phyloP scores from a whole-genome alignment of 805 yeast genomes.

The Yamadazyma philogaea region DNA sequence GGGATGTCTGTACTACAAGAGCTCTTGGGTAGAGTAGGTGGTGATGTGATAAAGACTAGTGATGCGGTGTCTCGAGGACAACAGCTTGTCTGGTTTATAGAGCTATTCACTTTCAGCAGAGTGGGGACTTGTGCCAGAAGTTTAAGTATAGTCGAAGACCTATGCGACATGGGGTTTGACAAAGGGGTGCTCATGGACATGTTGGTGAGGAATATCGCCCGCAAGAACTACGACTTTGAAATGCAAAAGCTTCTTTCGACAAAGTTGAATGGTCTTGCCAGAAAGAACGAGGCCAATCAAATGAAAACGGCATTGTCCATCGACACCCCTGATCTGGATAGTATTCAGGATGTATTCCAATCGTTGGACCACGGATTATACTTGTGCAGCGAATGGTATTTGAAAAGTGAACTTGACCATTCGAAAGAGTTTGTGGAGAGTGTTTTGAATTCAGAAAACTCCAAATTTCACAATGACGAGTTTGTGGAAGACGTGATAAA shows the following conservation, averaged over 20 bases:
- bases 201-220: constrained; percentile 6
- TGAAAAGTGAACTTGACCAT: background rate
- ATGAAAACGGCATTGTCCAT: no score
- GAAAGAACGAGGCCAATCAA: background rate
- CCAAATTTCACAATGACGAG: background rate
- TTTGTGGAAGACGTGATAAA: constrained; percentile 3
- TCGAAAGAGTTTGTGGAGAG: background rate
- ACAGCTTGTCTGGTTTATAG: constrained; percentile 51
- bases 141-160: constrained; percentile 14
- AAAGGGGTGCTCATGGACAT: constrained; percentile 9
- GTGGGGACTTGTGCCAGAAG: constrained; percentile 22
- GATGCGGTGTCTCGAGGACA: constrained; percentile 22
- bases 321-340: background rate
- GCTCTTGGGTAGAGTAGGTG: constrained; percentile 71
- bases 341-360: background rate
- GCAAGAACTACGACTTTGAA: constrained; percentile 7
- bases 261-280: constrained; percentile 5
- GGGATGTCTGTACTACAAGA: constrained; percentile 88
- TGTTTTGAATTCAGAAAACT: background rate
- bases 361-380: constrained; percentile 10
- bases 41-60: constrained; percentile 25
- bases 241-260: constrained; percentile 10
- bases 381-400: constrained; percentile 5
- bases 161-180: constrained; percentile 25
- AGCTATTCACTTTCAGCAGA: constrained; percentile 49